phyloP scores from a whole-genome alignment of 768 basidiomycete genomes.

The Galerina marginata region DNA sequence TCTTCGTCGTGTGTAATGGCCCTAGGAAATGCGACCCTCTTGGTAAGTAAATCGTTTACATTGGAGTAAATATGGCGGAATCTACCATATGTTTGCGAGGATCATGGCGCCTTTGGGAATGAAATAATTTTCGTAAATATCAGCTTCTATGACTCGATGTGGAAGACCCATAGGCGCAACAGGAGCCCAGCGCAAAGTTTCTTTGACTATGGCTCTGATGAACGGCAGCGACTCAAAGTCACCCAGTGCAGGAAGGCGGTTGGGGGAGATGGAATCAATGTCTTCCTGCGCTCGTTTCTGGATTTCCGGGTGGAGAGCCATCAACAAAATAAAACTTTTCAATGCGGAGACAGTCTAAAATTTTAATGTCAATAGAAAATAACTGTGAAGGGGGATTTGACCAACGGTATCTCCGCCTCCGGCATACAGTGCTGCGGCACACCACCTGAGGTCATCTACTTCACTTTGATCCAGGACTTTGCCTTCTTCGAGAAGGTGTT shows the following conservation, averaged over 20 bases:
- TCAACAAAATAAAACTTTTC: constrained; percentile 42
- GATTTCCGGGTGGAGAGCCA: constrained; percentile 43
- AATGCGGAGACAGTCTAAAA: constrained; percentile 40
- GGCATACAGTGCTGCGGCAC: constrained; percentile 33
- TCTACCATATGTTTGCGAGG: constrained; percentile 37
- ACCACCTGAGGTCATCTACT: constrained; percentile 35
- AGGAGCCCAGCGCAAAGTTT: constrained; percentile 42
- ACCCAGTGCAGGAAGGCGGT: constrained; percentile 38
- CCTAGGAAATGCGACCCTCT: constrained; percentile 18
- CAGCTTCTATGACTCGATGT: constrained; percentile 35
- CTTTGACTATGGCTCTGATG: constrained; percentile 42
- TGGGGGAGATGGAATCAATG: constrained; percentile 38
- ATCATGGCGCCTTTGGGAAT: constrained; percentile 39
- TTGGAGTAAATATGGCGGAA: background rate
- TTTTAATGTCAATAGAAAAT: background rate
- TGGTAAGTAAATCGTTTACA: background rate
- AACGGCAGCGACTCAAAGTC: constrained; percentile 41
- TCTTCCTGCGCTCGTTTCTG: constrained; percentile 45
- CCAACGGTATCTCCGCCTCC: constrained; percentile 48
- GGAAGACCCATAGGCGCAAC: constrained; percentile 36
- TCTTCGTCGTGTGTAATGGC: constrained; percentile 41
- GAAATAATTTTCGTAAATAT: constrained; percentile 36
- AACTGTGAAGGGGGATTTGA: constrained; percentile 8
- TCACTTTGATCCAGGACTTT: constrained; percentile 26
- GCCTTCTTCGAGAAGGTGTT: constrained; percentile 33